These are phyloP conservation scores for Castanea sativa DNA, from an alignment of 306 rosid species.

Conservation along the genomic window DNA sequence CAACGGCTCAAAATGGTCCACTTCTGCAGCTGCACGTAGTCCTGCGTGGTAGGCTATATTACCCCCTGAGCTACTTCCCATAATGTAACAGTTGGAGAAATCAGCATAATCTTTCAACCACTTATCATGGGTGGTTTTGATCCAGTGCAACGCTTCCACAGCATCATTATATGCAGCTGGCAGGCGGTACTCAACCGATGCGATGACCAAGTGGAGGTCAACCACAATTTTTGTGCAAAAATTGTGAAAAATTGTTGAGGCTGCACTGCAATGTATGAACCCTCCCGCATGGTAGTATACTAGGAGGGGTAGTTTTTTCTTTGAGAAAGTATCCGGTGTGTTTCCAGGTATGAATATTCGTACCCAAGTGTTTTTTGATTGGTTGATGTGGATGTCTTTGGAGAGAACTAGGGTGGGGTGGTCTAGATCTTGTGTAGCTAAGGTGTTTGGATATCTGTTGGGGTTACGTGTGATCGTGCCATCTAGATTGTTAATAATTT, in stretches of 20 bases:
- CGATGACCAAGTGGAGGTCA: conserved; percentile 15
- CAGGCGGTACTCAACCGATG: conserved; percentile 46
- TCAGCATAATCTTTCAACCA: conserved; percentile 46
- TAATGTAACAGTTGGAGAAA: conserved; percentile 32
- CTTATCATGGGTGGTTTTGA: conserved; percentile 25
- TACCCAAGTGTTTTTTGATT: conserved; percentile 34
- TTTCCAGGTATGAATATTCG: conserved; percentile 42
- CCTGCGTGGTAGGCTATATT: conserved; percentile 47
- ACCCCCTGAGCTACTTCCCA: conserved; percentile 56
- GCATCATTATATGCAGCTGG: conserved; percentile 54
- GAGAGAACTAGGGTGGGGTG: conserved; percentile 30
- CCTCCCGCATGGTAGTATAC: conserved; percentile 51
- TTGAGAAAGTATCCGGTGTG: conserved; percentile 12
- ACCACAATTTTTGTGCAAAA: conserved; percentile 26
- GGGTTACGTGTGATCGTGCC: conserved; percentile 37
- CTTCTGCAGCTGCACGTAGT: conserved; percentile 24
- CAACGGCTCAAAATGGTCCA: neutral
- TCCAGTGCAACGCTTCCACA: conserved; percentile 39
- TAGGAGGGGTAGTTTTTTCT: conserved; percentile 36
- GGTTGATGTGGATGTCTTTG: conserved; percentile 40
- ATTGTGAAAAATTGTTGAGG: conserved; percentile 30
- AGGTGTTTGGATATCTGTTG: conserved; percentile 12
- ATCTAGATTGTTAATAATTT: conserved; percentile 31
- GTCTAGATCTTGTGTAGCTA: conserved; percentile 33
- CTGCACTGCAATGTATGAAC: conserved; percentile 24